Conservation (phyloP, 2,329 filamentous ascomycete genomes). For the Diplodia intermedia region DNA sequence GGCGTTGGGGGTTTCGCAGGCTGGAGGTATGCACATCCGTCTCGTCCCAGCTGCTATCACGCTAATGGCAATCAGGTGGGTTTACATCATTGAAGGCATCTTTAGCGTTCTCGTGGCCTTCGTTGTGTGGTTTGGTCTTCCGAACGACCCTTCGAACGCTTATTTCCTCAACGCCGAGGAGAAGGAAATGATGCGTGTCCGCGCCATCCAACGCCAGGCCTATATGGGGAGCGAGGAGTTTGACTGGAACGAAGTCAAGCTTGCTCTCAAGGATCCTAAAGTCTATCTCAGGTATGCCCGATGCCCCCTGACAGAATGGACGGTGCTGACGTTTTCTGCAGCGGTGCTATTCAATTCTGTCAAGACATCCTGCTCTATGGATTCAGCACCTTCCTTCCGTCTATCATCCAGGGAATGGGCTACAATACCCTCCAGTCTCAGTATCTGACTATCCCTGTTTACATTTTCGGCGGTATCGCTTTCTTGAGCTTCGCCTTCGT, state of each 20-base stretch:
- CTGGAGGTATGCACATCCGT: slow-evolving; percentile 42
- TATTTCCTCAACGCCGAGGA: slow-evolving; percentile 59
- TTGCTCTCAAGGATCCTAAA: slow-evolving; percentile 59
- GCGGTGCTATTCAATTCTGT: slow-evolving; percentile 58
- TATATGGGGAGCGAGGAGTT: slow-evolving; percentile 62
- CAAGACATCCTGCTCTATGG: slow-evolving; percentile 62
- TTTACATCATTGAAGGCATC: slow-evolving; percentile 37
- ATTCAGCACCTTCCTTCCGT: slow-evolving; percentile 65
- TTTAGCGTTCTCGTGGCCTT: slow-evolving; percentile 38
- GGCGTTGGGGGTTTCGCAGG: slow-evolving; percentile 53
- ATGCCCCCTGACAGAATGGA: neutral
- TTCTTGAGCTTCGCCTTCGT: slow-evolving; percentile 56
- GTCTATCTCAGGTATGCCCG: slow-evolving; percentile 49
- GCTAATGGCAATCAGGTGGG: slow-evolving; percentile 26
- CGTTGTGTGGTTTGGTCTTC: slow-evolving; percentile 56
- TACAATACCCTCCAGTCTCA: slow-evolving; percentile 61
- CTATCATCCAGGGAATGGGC: slow-evolving; percentile 61
- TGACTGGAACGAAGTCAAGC: slow-evolving; percentile 58
- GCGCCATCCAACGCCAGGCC: slow-evolving; percentile 52
- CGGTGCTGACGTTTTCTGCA: slow-evolving; percentile 35
- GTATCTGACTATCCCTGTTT: slow-evolving; percentile 64
- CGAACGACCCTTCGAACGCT: slow-evolving; percentile 56
- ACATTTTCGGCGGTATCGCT: slow-evolving; percentile 56
- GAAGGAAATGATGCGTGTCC: slow-evolving; percentile 58
- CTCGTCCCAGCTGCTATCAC: neutral